These are phyloP conservation scores for Fusarium agapanthi DNA, from an alignment of 2,329 filamentous ascomycete genomes.

Conservation along the genomic window DNA sequence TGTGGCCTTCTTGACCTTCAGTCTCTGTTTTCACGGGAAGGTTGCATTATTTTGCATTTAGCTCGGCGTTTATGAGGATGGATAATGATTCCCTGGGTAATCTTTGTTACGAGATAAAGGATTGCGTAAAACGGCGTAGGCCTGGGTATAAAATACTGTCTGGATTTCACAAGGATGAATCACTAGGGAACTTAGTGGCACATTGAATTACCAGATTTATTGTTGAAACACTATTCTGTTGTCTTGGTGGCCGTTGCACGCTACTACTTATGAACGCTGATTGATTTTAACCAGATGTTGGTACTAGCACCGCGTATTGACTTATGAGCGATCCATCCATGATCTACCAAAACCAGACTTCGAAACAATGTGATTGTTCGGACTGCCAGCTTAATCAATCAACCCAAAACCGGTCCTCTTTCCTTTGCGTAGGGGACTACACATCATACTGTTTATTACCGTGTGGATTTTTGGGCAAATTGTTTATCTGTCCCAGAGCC, in stretches of 20 bases:
- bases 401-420: not conserved
- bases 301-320: not conserved
- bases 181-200: not conserved
- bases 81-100: conserved; percentile 26
- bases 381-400: not conserved
- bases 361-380: not conserved
- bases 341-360: not conserved
- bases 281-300: not conserved
- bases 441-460: not conserved
- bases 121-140: not conserved
- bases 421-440: not conserved
- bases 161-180: not conserved
- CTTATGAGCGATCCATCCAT: not conserved
- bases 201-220: conserved; percentile 25
- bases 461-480: not conserved
- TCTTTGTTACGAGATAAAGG: not conserved
- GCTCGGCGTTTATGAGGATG: conserved; percentile 35
- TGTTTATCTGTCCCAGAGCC: not conserved
- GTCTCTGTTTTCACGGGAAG: conserved; percentile 7
- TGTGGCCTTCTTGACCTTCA: not conserved
- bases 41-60: conserved; percentile 30
- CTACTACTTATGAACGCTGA: too few species aligned
- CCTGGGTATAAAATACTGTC: not conserved
- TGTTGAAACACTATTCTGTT: not conserved
- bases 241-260: not conserved